A percentile compares a stretch with the other conserved stretches of the same genome.
Evolutionary conservation across 176 grass and related monocot genomes (phyloP).

Genomic region (Aegilops longissima): DNA sequence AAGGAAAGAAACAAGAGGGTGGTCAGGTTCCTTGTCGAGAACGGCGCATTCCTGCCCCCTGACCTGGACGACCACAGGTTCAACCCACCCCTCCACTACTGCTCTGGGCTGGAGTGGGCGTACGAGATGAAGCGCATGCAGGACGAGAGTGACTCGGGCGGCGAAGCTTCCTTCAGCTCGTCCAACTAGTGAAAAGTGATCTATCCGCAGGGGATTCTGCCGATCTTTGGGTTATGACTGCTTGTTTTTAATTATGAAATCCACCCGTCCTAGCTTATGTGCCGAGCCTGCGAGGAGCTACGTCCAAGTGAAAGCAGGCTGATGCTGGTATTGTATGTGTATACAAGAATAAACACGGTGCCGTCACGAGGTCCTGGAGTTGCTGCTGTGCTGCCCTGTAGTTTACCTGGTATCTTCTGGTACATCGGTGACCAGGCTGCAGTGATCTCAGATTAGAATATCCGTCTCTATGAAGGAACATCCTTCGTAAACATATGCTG

Average conservation of each 20-base stretch:
- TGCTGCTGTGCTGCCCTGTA: not conserved
- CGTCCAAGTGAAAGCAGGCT: not conserved
- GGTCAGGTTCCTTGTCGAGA: slow-evolving; percentile 88
- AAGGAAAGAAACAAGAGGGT: slow-evolving; percentile 90
- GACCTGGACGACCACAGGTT: slow-evolving; percentile 91
- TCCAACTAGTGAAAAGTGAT: slow-evolving; percentile 34
- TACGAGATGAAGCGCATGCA: slow-evolving; percentile 88
- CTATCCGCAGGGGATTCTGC: not conserved
- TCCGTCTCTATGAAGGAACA: not conserved
- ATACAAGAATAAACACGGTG: not conserved
- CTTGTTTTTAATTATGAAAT: not conserved
- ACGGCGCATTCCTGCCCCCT: slow-evolving; percentile 88
- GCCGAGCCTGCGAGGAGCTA: too few species aligned
- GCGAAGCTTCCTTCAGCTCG: slow-evolving; percentile 47
- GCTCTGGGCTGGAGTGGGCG: slow-evolving; percentile 92
- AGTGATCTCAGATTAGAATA: too few species aligned
- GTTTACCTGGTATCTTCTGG: not conserved
- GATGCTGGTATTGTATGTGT: not conserved
- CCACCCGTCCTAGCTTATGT: not conserved
- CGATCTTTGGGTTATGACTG: not conserved
- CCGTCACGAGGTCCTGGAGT: not conserved
- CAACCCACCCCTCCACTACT: slow-evolving; percentile 97
- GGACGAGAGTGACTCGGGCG: slow-evolving; percentile 32
- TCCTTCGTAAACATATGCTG: not conserved
- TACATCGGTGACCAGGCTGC: not conserved